phyloP scores from a whole-genome alignment of 495 filamentous ascomycete species.

The Extremus antarcticus region DNA sequence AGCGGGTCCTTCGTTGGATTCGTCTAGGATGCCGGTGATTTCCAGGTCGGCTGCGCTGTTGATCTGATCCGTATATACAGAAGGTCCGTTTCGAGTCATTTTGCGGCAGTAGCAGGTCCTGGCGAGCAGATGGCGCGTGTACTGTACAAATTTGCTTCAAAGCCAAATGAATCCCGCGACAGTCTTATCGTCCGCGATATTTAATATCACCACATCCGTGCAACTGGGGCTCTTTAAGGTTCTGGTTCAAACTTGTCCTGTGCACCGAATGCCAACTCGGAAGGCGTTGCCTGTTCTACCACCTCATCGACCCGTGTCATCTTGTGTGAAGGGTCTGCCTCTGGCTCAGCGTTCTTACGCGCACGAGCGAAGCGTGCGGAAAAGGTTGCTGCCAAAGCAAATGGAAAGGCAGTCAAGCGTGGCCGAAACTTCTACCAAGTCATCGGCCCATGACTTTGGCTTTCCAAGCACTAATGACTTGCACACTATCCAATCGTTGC shows the following conservation, averaged over 20 bases:
- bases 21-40: too few species aligned
- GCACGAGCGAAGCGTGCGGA: conserved; percentile 8
- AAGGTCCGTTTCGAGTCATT: too few species aligned
- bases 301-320: background rate
- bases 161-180: too few species aligned
- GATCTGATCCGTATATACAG: too few species aligned
- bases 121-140: too few species aligned
- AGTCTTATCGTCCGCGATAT: too few species aligned
- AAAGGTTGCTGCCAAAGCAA: conserved; percentile 4
- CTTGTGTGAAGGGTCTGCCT: background rate
- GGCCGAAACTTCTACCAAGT: conserved; percentile 6
- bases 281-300: background rate
- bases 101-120: too few species aligned
- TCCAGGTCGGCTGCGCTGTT: too few species aligned
- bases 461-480: conserved; percentile 2
- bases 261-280: background rate
- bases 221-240: background rate
- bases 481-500: conserved; percentile 9
- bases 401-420: conserved; percentile 2
- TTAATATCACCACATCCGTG: background rate
- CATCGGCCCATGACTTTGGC: conserved; percentile 7
- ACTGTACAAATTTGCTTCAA: too few species aligned
- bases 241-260: background rate
- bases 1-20: too few species aligned
- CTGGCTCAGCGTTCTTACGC: conserved; percentile 1